Evolutionary conservation across 1,284 basidiomycete genomes (phyloP), one percentile per base, ranked within the genome.

Genomic region (Ceratobasidium sp.): DNA sequence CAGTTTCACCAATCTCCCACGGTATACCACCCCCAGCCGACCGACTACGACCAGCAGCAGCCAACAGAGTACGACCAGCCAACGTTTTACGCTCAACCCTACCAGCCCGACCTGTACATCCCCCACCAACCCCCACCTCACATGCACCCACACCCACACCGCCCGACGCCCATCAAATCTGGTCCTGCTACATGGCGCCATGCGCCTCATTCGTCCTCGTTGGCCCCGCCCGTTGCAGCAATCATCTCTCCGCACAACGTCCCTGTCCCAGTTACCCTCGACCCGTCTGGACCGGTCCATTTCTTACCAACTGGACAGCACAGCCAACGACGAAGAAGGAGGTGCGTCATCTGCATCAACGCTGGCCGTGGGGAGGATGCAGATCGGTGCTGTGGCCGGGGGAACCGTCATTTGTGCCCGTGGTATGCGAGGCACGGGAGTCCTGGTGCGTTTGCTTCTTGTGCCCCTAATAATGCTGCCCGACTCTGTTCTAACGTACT

Each of bases 271-370:
- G 33, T 58, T 11, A n/a, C 36, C 28, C 38, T 70, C 40, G 66
- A 70, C 38, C 66, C 40, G 16, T 70, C 54, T 23, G 66, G 66
- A 28, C 66, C 66, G 2, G 66, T 70, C 7, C 66, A 70, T 16
- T 70, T 70, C 23, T 30, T 70, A 8, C 66, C 66, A 5, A 59
- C 66, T 3, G 66, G 66, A 1, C 66, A 70, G 44, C 53, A 70
- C 44, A 70, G 53, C 25, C 66, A 70, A 44, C 66, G 66, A 1
- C 38, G 66, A 18, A 38, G 66, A 8, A 54, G 66, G 23, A 54
- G 66, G 21, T 70, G 66, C 48, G 66, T 70, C 5, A 44, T 70
- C 23, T 70, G 66, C n/a, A 70, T 70, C 42, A 54, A 54, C 28
- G 66, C 66, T 16, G 66, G 66, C 1, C 36, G 66, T 36, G 66